These are phyloP conservation scores for Venustampulla echinocandica DNA, from an alignment of 495 filamentous ascomycete genomes.

Conservation along the genomic window DNA sequence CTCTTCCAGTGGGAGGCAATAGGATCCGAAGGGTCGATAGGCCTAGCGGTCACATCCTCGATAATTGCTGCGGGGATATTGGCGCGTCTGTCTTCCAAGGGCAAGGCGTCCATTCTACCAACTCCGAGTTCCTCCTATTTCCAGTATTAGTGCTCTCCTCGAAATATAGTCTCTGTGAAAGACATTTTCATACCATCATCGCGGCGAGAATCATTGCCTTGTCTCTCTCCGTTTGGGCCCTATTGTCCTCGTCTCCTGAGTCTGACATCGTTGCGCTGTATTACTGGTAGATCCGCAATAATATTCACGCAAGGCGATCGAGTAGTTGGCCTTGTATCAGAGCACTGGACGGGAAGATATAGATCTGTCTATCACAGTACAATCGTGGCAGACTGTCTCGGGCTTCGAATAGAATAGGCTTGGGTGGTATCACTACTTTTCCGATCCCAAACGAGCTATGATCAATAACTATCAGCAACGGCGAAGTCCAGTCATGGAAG, in stretches of 20 bases:
- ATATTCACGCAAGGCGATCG: no score
- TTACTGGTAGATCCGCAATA: neutral
- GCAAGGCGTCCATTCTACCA: constrained; percentile 15
- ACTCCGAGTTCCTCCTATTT: constrained; percentile 21
- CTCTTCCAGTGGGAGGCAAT: constrained; percentile 12
- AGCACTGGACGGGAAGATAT: no score
- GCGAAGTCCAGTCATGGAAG: no score
- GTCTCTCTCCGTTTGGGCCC: neutral
- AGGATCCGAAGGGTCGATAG: neutral
- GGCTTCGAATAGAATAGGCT: no score
- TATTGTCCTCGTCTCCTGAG: neutral
- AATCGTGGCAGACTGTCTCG: no score
- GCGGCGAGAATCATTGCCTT: constrained; percentile 8
- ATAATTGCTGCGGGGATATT: neutral
- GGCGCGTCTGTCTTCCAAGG: constrained; percentile 14
- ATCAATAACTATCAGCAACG: no score
- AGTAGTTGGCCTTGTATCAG: no score
- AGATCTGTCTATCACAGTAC: no score
- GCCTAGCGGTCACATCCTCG: neutral
- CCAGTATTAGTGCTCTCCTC: neutral
- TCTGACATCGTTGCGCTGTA: neutral
- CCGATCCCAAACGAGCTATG: no score
- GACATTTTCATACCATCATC: constrained; percentile 16
- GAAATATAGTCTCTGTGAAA: neutral
- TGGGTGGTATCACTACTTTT: no score